Evolutionary conservation across 176 grass and related monocot genomes (phyloP), one percentile per base, ranked within the genome.

Genomic region (Oryza brachyantha): DNA sequence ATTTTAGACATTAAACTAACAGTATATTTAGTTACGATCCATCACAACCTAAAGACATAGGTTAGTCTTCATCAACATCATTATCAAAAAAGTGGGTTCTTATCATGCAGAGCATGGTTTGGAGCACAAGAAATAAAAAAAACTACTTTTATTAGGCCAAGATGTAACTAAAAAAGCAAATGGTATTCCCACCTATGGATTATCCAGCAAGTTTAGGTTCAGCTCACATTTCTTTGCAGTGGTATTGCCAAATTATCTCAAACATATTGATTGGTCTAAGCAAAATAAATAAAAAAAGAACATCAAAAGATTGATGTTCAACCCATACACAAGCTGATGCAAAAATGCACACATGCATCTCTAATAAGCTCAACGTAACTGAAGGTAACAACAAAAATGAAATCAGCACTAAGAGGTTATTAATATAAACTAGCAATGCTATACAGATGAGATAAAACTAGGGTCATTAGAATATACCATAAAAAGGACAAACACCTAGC

Each of bases 351-450:
- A 61, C 13, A 11, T 14, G 36, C 72, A 59, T 59, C n/a, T 38
- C 72, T 37, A 34, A 4, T 31, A 74, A 34, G 57, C 32, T 37
- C 34, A 26, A 38, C 31, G 28, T 37, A 57, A 58, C 48, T 5
- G 19, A 74, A 74, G 12, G 71, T 74, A 52, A 70, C 19, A 17
- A 36, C 21, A 84, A 63, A 81, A 36, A 45, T 13, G 10, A 81
- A 29, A 68, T 36, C 48, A 3, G 19, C 68, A 64, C 72, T 59
- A 17, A 60, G 28, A 52, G 2, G 3, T 13, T 7, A 19, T 39
- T 8, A 54, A 40, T 12, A 21, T 72, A 31, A 36, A 21, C 32
- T 68, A 40, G 24, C 38, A 54, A 24, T 57, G 35, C 35, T 59
- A 79, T 64, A 29, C 16, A 54, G 22, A 54, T 31, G 36, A 13